Percentiles rank a stretch among this genome's conserved stretches.
phyloP scores from a whole-genome alignment of 2,329 filamentous ascomycete genomes.

The Leptosphaerulina australis region DNA sequence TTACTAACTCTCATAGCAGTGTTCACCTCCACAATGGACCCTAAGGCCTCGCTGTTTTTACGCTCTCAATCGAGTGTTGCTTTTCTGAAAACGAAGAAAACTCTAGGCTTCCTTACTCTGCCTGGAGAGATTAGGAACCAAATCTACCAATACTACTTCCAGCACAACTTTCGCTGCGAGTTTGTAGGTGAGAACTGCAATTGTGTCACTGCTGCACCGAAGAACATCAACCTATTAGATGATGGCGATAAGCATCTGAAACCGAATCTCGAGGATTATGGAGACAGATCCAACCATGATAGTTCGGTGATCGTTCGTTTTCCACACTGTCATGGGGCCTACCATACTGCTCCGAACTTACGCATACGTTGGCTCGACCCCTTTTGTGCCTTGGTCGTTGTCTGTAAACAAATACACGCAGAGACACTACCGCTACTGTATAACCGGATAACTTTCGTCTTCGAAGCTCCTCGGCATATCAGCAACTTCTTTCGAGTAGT shows the following conservation, averaged over 20 bases:
- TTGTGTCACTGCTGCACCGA: not conserved
- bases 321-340: slow-evolving; percentile 24
- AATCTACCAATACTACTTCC: slow-evolving; percentile 53
- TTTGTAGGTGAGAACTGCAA: slow-evolving; percentile 18
- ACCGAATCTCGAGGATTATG: not conserved
- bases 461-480: slow-evolving; percentile 35
- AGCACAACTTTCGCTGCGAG: slow-evolving; percentile 35
- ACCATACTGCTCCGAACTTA: slow-evolving; percentile 25
- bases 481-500: slow-evolving; percentile 33
- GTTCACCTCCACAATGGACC: slow-evolving; percentile 20
- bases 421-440: slow-evolving; percentile 42
- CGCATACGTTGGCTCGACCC: slow-evolving; percentile 39
- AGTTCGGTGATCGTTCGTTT: slow-evolving; percentile 22
- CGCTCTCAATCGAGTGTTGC: slow-evolving; percentile 12
- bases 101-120: slow-evolving; percentile 45
- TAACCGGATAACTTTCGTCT: slow-evolving; percentile 37
- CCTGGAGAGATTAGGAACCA: slow-evolving; percentile 58
- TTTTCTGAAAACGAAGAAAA: slow-evolving; percentile 18
- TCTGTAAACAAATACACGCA: slow-evolving; percentile 36
- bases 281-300: not conserved
- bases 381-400: slow-evolving; percentile 35
- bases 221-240: slow-evolving; percentile 23
- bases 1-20: not conserved
- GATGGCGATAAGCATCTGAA: not conserved
- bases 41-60: slow-evolving; percentile 21